A percentile compares a stretch with the other conserved stretches of the same genome.
Evolutionary conservation across 495 filamentous ascomycete genomes (phyloP).

Genomic region (Aspergillus bridgeri): DNA sequence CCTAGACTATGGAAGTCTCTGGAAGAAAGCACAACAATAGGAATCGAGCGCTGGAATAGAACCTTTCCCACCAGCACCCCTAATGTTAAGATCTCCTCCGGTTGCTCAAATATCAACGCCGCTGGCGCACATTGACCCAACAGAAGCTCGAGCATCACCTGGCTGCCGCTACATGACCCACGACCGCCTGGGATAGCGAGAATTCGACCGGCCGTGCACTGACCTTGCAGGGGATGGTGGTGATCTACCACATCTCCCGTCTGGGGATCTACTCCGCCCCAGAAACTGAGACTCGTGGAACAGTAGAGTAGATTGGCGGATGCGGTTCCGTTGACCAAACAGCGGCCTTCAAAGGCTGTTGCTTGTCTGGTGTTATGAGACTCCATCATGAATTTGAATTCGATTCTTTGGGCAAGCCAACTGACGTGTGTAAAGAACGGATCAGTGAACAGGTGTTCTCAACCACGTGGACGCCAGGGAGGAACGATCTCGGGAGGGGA

Average conservation of each 20-base stretch:
- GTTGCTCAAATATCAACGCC: constrained; percentile 25
- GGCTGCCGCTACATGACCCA: constrained; percentile 31
- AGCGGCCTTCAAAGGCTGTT: background rate
- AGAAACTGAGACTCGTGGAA: constrained; percentile 26
- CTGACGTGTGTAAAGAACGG: no score
- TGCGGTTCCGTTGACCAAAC: constrained; percentile 3
- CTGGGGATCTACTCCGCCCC: constrained; percentile 27
- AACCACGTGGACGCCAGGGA: no score
- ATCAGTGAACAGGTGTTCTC: no score
- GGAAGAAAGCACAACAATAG: constrained; percentile 19
- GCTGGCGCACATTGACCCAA: constrained; percentile 18
- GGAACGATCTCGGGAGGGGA: background rate
- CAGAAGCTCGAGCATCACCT: constrained; percentile 30
- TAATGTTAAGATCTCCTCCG: constrained; percentile 28
- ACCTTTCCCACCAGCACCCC: constrained; percentile 28
- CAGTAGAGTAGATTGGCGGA: constrained; percentile 4
- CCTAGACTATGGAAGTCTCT: constrained; percentile 12
- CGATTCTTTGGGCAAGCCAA: no score
- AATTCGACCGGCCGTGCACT: constrained; percentile 16
- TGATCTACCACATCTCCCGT: constrained; percentile 27
- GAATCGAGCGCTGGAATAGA: constrained; percentile 26
- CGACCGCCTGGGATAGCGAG: constrained; percentile 29
- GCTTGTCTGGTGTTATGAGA: background rate
- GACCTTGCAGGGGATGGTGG: constrained; percentile 28
- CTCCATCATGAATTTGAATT: background rate